Evolutionary conservation across 805 yeast genomes (phyloP), one percentile per base, ranked within the genome.

Genomic region (Candida multigemmis): DNA sequence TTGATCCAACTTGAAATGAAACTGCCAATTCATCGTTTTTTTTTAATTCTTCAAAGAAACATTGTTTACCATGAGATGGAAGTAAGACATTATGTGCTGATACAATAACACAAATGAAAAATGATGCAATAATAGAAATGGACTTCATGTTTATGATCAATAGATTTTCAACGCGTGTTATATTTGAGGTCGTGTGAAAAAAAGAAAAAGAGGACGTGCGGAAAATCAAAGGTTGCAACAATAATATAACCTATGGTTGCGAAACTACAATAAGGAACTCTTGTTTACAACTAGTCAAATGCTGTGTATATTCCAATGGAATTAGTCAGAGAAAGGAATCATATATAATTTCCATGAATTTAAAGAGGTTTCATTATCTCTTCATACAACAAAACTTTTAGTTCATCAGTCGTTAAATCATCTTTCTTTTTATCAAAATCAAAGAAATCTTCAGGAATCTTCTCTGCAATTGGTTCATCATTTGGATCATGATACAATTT

Each of bases 1-100:
- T 74, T 46, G 87, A 85, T 38, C 96, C 96, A 27, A 83, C 93
- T 60, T 89, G 98, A 71, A 79, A 89, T 25, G 85, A 69, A 35
- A 89, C 77, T 12, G 94, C 80, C 40, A 89, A 63, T 53, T 81
- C 85, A 56, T 89, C 98, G 41, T 83, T 82, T 44, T 68, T 68
- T 50, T 77, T 81, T 60, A 91, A 66, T 32, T 68, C 68, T 50
- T 91, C 97, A 44, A 68, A 85, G 57, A 85, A 89, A 58, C 98
- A 89, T 46, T 79, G 79, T 48, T 78, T 79, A 15, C 94, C 91
- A 42, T 77, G 66, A 11, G 96, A 75, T 9, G 91, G 85, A 31
- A 87, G 60, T 36, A 83, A 63, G 19, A 84, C 89, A 43, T 83
- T 84, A 53, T 85, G 95, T 1, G 93, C 93, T 13, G 31, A 20